A percentile compares a stretch with the other conserved stretches of the same genome.
phyloP scores from a whole-genome alignment of 1,139 yeast species.

The Geotrichum europaeum region DNA sequence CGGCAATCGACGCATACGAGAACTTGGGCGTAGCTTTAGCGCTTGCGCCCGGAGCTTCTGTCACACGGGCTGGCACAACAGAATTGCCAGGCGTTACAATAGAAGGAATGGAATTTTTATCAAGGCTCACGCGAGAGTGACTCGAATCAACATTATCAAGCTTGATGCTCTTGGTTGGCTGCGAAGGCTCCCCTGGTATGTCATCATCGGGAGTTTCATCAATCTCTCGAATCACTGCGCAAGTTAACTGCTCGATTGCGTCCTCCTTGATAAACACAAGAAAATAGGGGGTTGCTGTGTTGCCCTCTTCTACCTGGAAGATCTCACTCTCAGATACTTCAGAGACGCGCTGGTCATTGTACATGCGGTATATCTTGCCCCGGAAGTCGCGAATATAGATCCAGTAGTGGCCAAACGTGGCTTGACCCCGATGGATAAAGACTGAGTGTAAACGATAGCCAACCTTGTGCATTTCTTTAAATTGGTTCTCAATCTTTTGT shows the following conservation, averaged over 20 bases:
- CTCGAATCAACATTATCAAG: neutral
- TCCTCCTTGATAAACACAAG: conserved; percentile 74
- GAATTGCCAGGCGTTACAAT: neutral
- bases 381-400: conserved; percentile 76
- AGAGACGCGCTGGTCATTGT: conserved; percentile 85
- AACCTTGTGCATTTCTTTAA: conserved; percentile 50
- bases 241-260: conserved; percentile 51
- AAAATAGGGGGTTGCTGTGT: conserved; percentile 90
- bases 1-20: neutral
- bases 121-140: neutral
- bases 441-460: conserved; percentile 86
- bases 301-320: conserved; percentile 59
- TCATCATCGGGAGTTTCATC: neutral
- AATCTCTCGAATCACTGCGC: conserved; percentile 42
- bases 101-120: neutral
- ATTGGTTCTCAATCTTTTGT: conserved; percentile 50
- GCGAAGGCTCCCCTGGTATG: neutral
- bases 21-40: neutral
- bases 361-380: conserved; percentile 67
- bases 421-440: conserved; percentile 93
- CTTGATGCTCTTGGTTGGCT: neutral
- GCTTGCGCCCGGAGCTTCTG: neutral
- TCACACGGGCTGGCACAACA: neutral
- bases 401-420: conserved; percentile 96
- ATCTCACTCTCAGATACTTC: conserved; percentile 75